Base-by-base conservation (phyloP, 2,329 filamentous ascomycete species). In the Ascochyta lentis region DNA sequence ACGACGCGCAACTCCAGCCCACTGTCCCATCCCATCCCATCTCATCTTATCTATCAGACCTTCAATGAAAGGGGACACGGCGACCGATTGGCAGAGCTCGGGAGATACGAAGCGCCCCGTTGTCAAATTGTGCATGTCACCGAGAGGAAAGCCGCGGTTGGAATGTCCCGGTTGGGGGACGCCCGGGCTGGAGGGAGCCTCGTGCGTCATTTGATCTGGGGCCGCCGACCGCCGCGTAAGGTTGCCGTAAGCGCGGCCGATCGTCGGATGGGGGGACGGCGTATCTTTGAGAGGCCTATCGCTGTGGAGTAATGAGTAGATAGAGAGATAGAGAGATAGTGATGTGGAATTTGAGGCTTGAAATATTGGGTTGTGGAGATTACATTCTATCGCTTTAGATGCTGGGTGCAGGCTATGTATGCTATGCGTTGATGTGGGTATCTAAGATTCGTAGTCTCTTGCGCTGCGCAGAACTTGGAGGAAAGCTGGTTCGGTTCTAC, bases 121-220 rank as follows among this genome's bases (percentile, higher is more conserved):
- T 19, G 19, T 19, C 19, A 19, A 19, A 19, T 19, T 19, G 19
- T 3, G 3, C 19, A 19, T 19, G 19, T 19, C 19, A 19, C 19
- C 19, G 19, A 19, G 19, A 19, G 19, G 19, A 19, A 19, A 19
- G 19, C 19, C 19, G 2, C 19, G 19, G 19, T 19, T 19, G 19
- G 19, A 19, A 19, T 19, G 19, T 19, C 19, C 19, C 19, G 19
- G 19, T 19, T 19, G 19, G 19, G 19, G 19, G 19, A 19, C 19
- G 19, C 19, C 19, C 19, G 19, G 19, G 19, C 2, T 19, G 19
- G 19, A 26, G 24, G 27, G 27, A 43, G 44, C 56, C 52, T 54
- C 34, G 40, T 54, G 56, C 60, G 60, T 63, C 58, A 26, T 26
- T 8, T 26, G 19, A 63, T 57, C 34, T 34, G 47, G 34, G 33